Evolutionary conservation across 2,329 filamentous ascomycete genomes (phyloP).

Genomic region (Clonostachys sp.): DNA sequence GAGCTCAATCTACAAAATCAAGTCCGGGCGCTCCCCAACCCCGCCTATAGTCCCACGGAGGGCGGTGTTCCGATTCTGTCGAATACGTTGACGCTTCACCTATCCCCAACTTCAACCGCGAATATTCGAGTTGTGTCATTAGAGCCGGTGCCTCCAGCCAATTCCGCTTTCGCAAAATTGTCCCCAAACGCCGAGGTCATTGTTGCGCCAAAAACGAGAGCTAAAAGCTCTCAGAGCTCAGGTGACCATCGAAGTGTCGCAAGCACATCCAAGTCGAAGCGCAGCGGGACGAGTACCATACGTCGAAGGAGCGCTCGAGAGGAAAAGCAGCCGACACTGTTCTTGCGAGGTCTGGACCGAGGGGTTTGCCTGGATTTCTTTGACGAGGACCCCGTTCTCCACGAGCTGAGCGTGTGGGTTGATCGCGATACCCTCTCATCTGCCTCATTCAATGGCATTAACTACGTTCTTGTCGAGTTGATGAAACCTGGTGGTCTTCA

Average conservation of each 20-base stretch:
- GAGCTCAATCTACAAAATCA: constrained; percentile 91
- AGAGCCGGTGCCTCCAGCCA: constrained; percentile 64
- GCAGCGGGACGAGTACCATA: constrained; percentile 72
- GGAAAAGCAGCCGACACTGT: constrained; percentile 63
- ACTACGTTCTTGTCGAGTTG: constrained; percentile 80
- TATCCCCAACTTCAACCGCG: constrained; percentile 92
- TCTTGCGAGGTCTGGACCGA: constrained; percentile 76
- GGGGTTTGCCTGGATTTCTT: constrained; percentile 71
- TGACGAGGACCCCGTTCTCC: constrained; percentile 55
- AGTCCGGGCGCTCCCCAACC: constrained; percentile 90
- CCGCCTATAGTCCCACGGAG: constrained; percentile 50
- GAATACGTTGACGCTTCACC: constrained; percentile 84
- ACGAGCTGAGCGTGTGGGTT: constrained; percentile 74
- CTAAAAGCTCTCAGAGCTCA: constrained; percentile 60
- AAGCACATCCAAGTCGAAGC: constrained; percentile 74
- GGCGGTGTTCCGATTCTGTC: constrained; percentile 32
- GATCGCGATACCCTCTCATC: constrained; percentile 71
- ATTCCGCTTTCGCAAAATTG: constrained; percentile 82
- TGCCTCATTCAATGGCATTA: constrained; percentile 69
- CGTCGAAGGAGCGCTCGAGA: constrained; percentile 54
- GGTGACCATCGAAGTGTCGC: constrained; percentile 76
- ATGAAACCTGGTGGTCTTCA: constrained; percentile 77
- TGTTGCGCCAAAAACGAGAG: constrained; percentile 86
- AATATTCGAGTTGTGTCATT: constrained; percentile 84
- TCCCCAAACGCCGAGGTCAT: constrained; percentile 94